Evolutionary conservation across 2,329 filamentous ascomycete genomes (phyloP), one percentile per base, ranked within the genome.

Genomic region (Penicillium sp.): DNA sequence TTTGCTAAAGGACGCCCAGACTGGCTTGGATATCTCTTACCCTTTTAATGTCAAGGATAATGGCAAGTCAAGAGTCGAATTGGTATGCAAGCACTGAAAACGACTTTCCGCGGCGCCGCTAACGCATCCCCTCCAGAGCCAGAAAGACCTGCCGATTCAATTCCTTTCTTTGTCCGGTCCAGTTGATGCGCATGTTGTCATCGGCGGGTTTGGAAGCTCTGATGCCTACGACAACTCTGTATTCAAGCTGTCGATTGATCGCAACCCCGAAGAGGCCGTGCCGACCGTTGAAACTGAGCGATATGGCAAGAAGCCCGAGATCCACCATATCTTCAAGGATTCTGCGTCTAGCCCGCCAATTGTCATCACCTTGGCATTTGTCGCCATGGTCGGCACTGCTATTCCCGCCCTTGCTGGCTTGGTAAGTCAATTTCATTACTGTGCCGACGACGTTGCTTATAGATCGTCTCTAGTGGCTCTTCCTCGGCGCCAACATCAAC

Each of bases 81-180:
- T 99, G 75, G 92, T 97, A 83, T 63, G 88, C 11, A 50, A 51
- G 34, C 51, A 39, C 24, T 34, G 16, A 47, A 49, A 35, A 43
- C 20, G n/a, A 34, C 29, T 18, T 49, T 26, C 43, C 40, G 29
- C 32, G 20, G 40, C 65, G 69, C 57, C 70, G 53, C 56, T 58
- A 56, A 58, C 50, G 38, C 16, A 43, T n/a, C 13, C 39, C 22
- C 49, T 53, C 72, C 59, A 97, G 93, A 84, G 88, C 55, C 89
- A 93, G 57, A 93, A 92, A 78, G 92, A 97, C 68, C 85, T 99
- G 58, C 93, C 94, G 22, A 69, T 86, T 60, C 91, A 96, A 76
- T 86, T 97, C 68, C 84, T 95, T 61, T 79, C 82, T 40, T 82
- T 88, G 31, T 73, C 81, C 46, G 75, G 84, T 53, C 87, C 89